Conservation (phyloP, 768 basidiomycete genomes). For the Tremella fuciformis region DNA sequence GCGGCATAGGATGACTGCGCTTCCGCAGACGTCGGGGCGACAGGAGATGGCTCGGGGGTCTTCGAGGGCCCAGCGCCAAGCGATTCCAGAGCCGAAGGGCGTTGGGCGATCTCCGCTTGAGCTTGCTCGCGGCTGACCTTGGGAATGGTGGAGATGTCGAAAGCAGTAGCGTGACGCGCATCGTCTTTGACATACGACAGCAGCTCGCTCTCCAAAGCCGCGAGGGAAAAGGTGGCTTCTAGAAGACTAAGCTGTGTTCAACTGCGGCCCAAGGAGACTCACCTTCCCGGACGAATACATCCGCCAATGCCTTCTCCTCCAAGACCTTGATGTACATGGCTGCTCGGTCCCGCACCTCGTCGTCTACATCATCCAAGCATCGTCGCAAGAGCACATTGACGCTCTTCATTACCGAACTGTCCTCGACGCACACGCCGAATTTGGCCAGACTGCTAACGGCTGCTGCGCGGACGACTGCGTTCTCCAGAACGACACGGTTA, state of each 20-base stretch:
- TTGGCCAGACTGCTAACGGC: conserved; percentile 93
- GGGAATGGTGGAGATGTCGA: conserved; percentile 80
- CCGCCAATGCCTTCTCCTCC: conserved; percentile 72
- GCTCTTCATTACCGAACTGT: conserved; percentile 74
- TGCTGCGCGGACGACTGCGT: conserved; percentile 93
- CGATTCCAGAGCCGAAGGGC: conserved; percentile 86
- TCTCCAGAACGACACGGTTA: conserved; percentile 97
- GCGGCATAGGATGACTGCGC: conserved; percentile 80
- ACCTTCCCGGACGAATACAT: conserved; percentile 91
- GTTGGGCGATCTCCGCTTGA: conserved; percentile 69
- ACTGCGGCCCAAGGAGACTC: conserved; percentile 23
- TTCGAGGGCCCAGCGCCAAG: conserved; percentile 62
- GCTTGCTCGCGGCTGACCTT: conserved; percentile 93
- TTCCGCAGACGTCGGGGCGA: conserved; percentile 74
- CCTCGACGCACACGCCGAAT: conserved; percentile 86
- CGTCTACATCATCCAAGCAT: conserved; percentile 96
- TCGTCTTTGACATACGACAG: conserved; percentile 90
- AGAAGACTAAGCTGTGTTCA: conserved; percentile 9
- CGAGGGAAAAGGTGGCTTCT: conserved; percentile 94
- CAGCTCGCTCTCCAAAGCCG: conserved; percentile 82
- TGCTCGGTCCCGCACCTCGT: conserved; percentile 96
- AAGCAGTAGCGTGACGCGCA: conserved; percentile 65
- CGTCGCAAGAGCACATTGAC: conserved; percentile 81
- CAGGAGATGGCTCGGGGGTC: conserved; percentile 62
- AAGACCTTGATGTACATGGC: conserved; percentile 87